phyloP scores from a whole-genome alignment of 179 eudicot genomes.

The Nepenthes alata region DNA sequence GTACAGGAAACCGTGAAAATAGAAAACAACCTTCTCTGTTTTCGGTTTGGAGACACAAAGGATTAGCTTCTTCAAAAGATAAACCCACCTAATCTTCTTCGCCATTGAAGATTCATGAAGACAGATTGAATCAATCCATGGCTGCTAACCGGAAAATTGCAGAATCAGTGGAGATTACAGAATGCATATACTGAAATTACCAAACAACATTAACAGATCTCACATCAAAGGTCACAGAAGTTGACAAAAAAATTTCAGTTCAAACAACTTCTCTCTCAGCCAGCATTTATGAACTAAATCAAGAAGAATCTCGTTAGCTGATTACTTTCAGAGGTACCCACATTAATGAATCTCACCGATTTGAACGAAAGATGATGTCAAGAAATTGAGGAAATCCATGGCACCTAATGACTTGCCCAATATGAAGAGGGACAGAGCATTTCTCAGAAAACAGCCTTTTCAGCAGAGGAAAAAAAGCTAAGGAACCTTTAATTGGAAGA shows the following conservation, averaged over 20 bases:
- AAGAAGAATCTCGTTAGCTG: neutral
- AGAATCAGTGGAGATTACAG: no score
- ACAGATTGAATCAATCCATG: neutral
- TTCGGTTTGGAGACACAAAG: constrained; percentile 39
- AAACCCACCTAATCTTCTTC: constrained; percentile 54
- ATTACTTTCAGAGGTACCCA: no score
- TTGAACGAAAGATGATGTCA: neutral
- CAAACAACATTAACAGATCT: neutral
- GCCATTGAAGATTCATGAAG: constrained; percentile 31
- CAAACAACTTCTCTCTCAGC: neutral
- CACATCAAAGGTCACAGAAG: neutral
- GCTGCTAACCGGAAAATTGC: neutral
- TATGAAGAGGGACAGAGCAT: no score
- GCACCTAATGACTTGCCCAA: no score
- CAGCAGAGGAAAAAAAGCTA: no score
- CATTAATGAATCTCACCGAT: neutral
- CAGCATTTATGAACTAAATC: constrained; percentile 13
- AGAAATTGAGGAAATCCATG: neutral
- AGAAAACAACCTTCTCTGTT: constrained; percentile 32
- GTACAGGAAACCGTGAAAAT: no score
- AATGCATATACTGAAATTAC: neutral
- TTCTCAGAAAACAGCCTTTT: no score
- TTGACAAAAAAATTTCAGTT: neutral
- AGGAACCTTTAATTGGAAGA: no score
- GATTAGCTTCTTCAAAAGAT: constrained; percentile 57